A percentile compares a stretch with the other conserved stretches of the same genome.
Evolutionary conservation across 129 eudicot species (phyloP).

Genomic region (Escallonia herrerae): DNA sequence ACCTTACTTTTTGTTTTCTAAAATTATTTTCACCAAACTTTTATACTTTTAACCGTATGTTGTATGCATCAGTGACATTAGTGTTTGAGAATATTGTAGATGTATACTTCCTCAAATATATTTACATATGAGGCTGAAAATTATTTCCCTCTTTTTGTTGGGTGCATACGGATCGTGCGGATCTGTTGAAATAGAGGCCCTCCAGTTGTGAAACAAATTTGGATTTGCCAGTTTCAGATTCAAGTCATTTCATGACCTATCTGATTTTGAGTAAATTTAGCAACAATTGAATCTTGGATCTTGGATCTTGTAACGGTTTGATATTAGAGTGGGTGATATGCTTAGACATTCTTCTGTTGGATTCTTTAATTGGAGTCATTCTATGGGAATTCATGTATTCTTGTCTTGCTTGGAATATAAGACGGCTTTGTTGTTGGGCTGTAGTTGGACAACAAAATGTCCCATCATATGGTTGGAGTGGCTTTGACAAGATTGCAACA

Average conservation of each 20-base stretch:
- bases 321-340: background rate
- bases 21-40: background rate
- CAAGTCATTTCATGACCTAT: too few species aligned
- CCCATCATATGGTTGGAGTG: background rate
- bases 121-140: background rate
- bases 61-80: background rate
- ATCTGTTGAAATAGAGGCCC: background rate
- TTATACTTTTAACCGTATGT: background rate
- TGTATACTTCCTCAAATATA: background rate
- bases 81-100: background rate
- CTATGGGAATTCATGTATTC: background rate
- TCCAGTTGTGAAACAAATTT: background rate
- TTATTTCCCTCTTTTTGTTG: background rate
- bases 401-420: background rate
- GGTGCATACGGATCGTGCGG: background rate
- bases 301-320: background rate
- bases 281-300: background rate
- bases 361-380: background rate
- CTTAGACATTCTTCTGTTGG: background rate
- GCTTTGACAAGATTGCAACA: background rate
- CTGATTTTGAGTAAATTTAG: background rate
- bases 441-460: background rate
- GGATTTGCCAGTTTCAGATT: background rate
- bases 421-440: background rate
- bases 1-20: too few species aligned